Evolutionary conservation across 1,139 yeast species (phyloP), one percentile per base, ranked within the genome.

Genomic region (Hansenula lynferdii): DNA sequence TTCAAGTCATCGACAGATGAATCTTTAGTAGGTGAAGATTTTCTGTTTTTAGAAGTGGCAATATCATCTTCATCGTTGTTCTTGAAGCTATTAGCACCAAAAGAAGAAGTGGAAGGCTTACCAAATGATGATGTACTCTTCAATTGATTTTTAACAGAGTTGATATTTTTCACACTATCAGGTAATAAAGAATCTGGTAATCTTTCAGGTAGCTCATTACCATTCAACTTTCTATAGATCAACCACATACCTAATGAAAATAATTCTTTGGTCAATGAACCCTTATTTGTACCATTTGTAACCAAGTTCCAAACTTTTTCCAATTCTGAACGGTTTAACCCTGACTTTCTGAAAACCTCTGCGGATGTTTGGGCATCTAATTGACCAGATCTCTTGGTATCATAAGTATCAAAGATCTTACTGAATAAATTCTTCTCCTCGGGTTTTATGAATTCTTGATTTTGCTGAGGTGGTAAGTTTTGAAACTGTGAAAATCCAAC

Each of bases 231-330:
- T 58, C 89, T 72, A 60, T 84, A 84, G 28, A 84, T 85, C 48
- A 84, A 67, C 64, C 85, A 90, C 94, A 84, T 84, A 24, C 92
- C 92, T 25, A 84, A 80, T 0, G 90, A 80, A 62, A 84, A 84
- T 50, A 81, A 86, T 57, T 84, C 90, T 52, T 75, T 79, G 56
- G 80, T 80, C 50, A 84, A 70, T 27, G 43, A 42, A 54, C 73
- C 77, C 5, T 90, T 89, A 39, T 78, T 70, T 53, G 81, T 81
- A 41, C 77, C 76, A 14, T 75, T 68, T 56, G 84, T 90, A 34
- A 84, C 77, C 48, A 84, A 67, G 37, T 83, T 86, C 98, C 98
- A 89, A 47, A 90, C 86, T 25, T 80, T 69, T 59, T 87, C 96
- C 44, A 90, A 72, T 51, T 89, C 96, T 5, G 78, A 72, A 59